phyloP scores from a whole-genome alignment of 192 early-diverging fungal genomes.

The Coemansia sp. region DNA sequence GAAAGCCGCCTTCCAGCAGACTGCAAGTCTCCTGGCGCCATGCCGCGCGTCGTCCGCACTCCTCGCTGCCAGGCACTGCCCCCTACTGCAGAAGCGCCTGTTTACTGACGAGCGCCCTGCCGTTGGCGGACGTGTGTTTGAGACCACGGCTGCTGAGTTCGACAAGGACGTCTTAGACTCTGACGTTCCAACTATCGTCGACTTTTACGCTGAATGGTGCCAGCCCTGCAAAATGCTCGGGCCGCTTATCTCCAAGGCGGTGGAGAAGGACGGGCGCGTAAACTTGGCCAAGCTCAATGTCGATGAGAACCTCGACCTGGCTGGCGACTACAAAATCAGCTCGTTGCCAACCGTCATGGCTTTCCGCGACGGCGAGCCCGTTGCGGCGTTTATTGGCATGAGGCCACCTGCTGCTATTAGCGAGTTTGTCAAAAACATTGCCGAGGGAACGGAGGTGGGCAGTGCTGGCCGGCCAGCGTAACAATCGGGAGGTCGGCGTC shows the following conservation, averaged over 20 bases:
- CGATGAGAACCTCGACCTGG: conserved; percentile 63
- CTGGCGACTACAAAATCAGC: conserved; percentile 65
- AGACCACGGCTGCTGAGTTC: conserved; percentile 63
- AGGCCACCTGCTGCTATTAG: conserved; percentile 42
- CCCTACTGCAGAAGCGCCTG: background rate
- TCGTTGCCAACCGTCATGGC: conserved; percentile 76
- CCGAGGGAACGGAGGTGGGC: background rate
- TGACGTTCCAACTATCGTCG: conserved; percentile 72
- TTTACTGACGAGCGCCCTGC: background rate
- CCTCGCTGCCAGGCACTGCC: background rate
- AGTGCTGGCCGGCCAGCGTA: background rate
- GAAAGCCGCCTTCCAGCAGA: background rate
- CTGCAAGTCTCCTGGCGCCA: background rate
- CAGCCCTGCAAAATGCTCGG: conserved; percentile 78
- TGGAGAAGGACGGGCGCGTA: conserved; percentile 62
- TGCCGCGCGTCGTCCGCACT: background rate
- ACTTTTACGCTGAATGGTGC: conserved; percentile 80
- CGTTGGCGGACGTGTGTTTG: conserved; percentile 20
- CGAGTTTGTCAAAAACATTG: conserved; percentile 59
- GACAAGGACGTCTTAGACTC: conserved; percentile 58
- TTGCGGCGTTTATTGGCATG: conserved; percentile 70
- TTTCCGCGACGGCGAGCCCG: conserved; percentile 63
- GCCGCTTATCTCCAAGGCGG: conserved; percentile 66
- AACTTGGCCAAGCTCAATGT: conserved; percentile 77
- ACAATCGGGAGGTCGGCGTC: background rate